Evolutionary conservation across 768 basidiomycete species (phyloP).

Genomic region (Auriscalpium vulgare): DNA sequence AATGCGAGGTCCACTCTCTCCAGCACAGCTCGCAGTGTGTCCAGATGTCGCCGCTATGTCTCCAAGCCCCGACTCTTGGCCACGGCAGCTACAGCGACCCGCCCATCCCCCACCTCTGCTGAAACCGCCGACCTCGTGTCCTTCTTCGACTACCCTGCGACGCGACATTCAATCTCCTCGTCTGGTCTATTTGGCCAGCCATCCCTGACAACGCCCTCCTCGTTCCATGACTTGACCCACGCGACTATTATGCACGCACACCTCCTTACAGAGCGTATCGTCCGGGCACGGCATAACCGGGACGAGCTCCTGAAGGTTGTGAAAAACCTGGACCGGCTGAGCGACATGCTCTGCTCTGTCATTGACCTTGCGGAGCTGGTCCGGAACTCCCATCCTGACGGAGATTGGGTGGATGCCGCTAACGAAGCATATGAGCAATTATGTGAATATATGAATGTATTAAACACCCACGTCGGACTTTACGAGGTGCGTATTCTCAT

Average conservation of each 20-base stretch:
- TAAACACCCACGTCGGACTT: slow-evolving; percentile 89
- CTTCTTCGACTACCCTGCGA: slow-evolving; percentile 61
- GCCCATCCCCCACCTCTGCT: slow-evolving; percentile 27
- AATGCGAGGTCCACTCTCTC: slow-evolving; percentile 11
- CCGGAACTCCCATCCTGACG: slow-evolving; percentile 88
- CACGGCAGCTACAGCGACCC: slow-evolving; percentile 13
- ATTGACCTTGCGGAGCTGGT: slow-evolving; percentile 95
- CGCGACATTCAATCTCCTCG: slow-evolving; percentile 33
- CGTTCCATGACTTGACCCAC: slow-evolving; percentile 65
- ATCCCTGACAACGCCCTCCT: slow-evolving; percentile 57
- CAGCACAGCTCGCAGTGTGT: neutral
- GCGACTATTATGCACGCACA: slow-evolving; percentile 77
- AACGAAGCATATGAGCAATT: slow-evolving; percentile 85
- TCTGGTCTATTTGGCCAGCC: slow-evolving; percentile 86
- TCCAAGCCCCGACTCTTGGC: slow-evolving; percentile 15
- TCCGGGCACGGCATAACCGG: slow-evolving; percentile 62
- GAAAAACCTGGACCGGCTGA: slow-evolving; percentile 93
- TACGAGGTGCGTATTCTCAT: slow-evolving; percentile 59
- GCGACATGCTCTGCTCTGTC: slow-evolving; percentile 91
- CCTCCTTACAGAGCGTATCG: slow-evolving; percentile 76
- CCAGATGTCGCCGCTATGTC: neutral
- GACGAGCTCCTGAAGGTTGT: slow-evolving; percentile 78
- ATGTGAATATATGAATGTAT: slow-evolving; percentile 95
- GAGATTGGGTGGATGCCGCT: slow-evolving; percentile 72
- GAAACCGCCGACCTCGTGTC: slow-evolving; percentile 46